A percentile compares a stretch with the other conserved stretches of the same genome.
These are phyloP conservation scores for Rhododendron ferrugineum DNA, from an alignment of 148 eudicot species.

Conservation along the genomic window DNA sequence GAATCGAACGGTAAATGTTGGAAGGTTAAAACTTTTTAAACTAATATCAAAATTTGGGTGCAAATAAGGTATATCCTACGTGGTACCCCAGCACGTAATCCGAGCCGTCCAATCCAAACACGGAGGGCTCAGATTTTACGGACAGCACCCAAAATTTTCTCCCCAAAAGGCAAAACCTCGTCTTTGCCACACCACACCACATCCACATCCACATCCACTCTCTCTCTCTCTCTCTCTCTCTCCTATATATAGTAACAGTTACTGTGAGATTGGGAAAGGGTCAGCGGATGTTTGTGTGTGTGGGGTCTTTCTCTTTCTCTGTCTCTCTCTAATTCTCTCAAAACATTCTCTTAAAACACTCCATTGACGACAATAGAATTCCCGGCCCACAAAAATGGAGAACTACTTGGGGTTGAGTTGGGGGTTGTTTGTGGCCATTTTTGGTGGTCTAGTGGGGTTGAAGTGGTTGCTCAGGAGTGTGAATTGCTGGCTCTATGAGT, in stretches of 20 bases:
- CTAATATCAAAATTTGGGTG: too few species aligned
- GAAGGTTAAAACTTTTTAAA: too few species aligned
- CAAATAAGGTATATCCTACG: too few species aligned
- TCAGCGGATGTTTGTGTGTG: background rate
- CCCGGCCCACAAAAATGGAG: background rate
- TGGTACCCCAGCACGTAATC: too few species aligned
- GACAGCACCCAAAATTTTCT: too few species aligned
- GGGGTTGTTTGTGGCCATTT: conserved; percentile 6
- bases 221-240: background rate
- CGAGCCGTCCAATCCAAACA: too few species aligned
- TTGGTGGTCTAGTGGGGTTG: conserved; percentile 18
- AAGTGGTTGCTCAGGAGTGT: conserved; percentile 28
- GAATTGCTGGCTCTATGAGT: conserved; percentile 52
- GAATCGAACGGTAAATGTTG: too few species aligned
- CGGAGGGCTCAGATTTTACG: too few species aligned
- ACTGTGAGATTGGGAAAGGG: background rate
- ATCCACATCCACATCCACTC: background rate
- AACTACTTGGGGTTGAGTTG: background rate
- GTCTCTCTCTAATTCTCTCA: background rate
- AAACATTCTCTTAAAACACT: background rate
- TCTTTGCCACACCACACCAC: background rate
- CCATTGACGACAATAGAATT: background rate
- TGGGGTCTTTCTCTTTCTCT: background rate
- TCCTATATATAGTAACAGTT: background rate
- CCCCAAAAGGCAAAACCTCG: background rate